Evolutionary conservation across 108 stramenopile genomes (phyloP).

Genomic region (Phaeodactylum tricornutum): DNA sequence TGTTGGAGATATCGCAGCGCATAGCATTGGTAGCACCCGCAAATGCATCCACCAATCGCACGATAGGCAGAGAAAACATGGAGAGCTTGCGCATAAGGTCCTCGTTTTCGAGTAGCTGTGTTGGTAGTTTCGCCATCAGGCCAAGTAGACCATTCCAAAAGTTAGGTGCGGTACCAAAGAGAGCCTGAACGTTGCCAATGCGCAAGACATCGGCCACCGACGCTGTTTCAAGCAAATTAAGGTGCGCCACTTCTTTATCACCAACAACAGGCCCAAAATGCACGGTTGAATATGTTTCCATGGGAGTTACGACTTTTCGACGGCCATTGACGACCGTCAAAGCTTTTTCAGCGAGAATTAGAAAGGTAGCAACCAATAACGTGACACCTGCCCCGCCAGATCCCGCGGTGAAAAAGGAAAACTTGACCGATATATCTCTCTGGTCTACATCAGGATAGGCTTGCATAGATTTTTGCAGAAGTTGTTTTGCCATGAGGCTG

Average conservation of each 20-base stretch:
- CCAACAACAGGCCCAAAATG: slow-evolving; percentile 45
- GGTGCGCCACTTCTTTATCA: slow-evolving; percentile 34
- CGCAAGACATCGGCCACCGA: slow-evolving; percentile 35
- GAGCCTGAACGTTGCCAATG: slow-evolving; percentile 26
- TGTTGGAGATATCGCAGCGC: slow-evolving; percentile 35
- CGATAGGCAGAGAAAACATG: slow-evolving; percentile 70
- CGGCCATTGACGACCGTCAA: slow-evolving; percentile 42
- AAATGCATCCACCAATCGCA: slow-evolving; percentile 72
- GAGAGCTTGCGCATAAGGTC: slow-evolving; percentile 59
- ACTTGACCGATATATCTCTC: slow-evolving; percentile 34
- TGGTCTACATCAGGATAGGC: no score
- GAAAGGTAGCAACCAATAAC: slow-evolving; percentile 71
- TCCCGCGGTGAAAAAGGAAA: slow-evolving; percentile 75
- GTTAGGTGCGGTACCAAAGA: slow-evolving; percentile 74
- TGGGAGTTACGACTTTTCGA: slow-evolving; percentile 20
- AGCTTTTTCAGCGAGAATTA: slow-evolving; percentile 61
- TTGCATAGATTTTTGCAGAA: slow-evolving; percentile 9
- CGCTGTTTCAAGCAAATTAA: slow-evolving; percentile 70
- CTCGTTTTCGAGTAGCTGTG: slow-evolving; percentile 46
- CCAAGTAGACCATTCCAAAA: slow-evolving; percentile 82
- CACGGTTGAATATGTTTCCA: slow-evolving; percentile 19
- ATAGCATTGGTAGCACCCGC: slow-evolving; percentile 83
- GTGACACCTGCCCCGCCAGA: slow-evolving; percentile 78
- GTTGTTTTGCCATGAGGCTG: slow-evolving; percentile 27
- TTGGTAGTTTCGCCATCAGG: slow-evolving; percentile 47